Evolutionary conservation across 1,284 basidiomycete genomes (phyloP).

Genomic region (Cutaneotrichosporon sp.): DNA sequence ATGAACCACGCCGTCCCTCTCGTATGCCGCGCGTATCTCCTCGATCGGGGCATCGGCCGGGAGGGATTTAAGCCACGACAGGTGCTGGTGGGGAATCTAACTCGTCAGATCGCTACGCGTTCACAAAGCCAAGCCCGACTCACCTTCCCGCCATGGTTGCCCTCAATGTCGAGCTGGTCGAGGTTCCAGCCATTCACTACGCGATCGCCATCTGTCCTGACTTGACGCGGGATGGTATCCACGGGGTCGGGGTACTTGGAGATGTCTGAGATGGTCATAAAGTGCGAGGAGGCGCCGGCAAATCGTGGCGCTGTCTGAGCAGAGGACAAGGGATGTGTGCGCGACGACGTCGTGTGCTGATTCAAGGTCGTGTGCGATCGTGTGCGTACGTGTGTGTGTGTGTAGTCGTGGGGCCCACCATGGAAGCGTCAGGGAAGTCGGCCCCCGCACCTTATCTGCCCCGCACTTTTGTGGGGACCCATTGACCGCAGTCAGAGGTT

Average conservation of each 20-base stretch:
- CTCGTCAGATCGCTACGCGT: no score
- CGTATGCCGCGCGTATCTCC: slow-evolving; percentile 12
- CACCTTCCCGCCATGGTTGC: slow-evolving; percentile 16
- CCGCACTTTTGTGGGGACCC: no score
- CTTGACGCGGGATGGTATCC: background rate
- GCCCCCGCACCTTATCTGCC: no score
- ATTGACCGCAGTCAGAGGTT: no score
- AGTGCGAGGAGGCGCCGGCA: background rate
- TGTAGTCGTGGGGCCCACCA: no score
- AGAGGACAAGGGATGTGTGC: no score
- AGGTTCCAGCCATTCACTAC: slow-evolving; percentile 3
- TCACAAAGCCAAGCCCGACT: no score
- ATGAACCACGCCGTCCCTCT: slow-evolving; percentile 19
- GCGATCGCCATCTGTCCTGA: slow-evolving; percentile 8
- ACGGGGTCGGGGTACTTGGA: slow-evolving; percentile 11
- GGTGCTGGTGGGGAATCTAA: slow-evolving; percentile 13
- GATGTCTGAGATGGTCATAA: slow-evolving; percentile 10
- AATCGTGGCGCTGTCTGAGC: no score
- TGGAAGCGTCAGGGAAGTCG: no score
- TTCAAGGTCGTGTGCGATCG: no score
- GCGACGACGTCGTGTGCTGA: no score
- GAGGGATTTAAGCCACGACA: slow-evolving; percentile 14
- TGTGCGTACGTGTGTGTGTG: no score
- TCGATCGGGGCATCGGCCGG: slow-evolving; percentile 13
- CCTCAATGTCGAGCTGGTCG: slow-evolving; percentile 11